Evolutionary conservation across 805 yeast genomes (phyloP).

Genomic region (Blastobotrys parvus): DNA sequence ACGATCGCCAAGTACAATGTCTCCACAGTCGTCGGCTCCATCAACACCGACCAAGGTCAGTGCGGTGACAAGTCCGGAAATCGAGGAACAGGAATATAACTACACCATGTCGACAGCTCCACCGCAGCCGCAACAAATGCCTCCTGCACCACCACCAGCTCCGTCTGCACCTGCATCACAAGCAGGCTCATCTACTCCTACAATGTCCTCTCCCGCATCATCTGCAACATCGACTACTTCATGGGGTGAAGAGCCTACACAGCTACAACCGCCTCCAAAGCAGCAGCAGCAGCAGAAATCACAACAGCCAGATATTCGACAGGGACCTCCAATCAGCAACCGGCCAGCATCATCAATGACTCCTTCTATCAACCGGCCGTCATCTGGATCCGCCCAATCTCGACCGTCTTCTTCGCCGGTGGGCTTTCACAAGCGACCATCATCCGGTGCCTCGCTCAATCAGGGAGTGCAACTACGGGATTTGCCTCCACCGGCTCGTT

Average conservation of each 20-base stretch:
- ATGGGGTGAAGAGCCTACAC: too few relatives aligned
- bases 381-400: not conserved
- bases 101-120: not conserved
- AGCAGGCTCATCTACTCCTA: too few relatives aligned
- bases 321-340: not conserved
- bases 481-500: not conserved
- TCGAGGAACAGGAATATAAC: too few relatives aligned
- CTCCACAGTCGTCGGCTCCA: too few relatives aligned
- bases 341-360: not conserved
- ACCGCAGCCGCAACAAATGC: not conserved
- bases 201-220: not conserved
- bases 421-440: too few relatives aligned
- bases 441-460: not conserved
- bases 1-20: too few relatives aligned
- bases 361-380: not conserved
- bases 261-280: too few relatives aligned
- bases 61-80: too few relatives aligned
- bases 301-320: not conserved
- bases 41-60: too few relatives aligned
- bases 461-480: too few relatives aligned
- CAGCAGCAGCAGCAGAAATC: too few relatives aligned
- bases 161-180: not conserved
- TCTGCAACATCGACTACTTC: not conserved
- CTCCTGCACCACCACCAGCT: not conserved
- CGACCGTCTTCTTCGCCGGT: not conserved